Conservation (phyloP, 2,329 filamentous ascomycete genomes). For the Zelopaecilomyces penicillatus region DNA sequence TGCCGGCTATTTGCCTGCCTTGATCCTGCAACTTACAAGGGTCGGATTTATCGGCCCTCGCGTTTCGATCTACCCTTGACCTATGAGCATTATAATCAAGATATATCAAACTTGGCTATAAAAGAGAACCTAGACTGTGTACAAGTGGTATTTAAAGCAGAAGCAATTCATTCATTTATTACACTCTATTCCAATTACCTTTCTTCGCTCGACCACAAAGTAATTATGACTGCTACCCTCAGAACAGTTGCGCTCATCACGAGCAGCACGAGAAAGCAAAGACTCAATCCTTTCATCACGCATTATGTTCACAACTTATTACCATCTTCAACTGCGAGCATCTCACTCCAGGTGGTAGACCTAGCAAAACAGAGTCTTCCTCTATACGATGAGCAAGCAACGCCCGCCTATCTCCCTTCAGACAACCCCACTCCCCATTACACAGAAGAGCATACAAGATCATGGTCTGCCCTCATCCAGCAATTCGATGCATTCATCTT, state of each 20-base stretch:
- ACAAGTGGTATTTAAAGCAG: too few species aligned
- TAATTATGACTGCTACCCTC: too few species aligned
- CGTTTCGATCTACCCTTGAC: too few species aligned
- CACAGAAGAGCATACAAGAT: conserved; percentile 31
- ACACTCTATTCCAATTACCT: too few species aligned
- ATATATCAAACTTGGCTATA: too few species aligned
- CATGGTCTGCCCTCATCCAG: conserved; percentile 36
- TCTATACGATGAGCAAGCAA: conserved; percentile 33
- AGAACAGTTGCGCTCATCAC: conserved; percentile 25
- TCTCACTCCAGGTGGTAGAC: conserved; percentile 23
- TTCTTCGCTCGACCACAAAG: too few species aligned
- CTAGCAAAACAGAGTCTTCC: conserved; percentile 33
- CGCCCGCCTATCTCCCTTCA: conserved; percentile 30
- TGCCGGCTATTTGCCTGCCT: too few species aligned
- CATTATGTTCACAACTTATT: conserved; percentile 22
- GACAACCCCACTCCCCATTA: conserved; percentile 20
- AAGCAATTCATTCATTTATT: too few species aligned
- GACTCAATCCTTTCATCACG: conserved; percentile 26
- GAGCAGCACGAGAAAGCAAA: conserved; percentile 24
- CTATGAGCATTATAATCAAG: too few species aligned
- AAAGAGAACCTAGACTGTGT: too few species aligned
- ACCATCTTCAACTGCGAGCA: conserved; percentile 4
- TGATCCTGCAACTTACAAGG: too few species aligned
- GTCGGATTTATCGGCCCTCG: too few species aligned
- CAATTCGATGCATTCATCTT: conserved; percentile 39